Conservation (phyloP, 139 green algal species). For the Yamagishiella unicocca region DNA sequence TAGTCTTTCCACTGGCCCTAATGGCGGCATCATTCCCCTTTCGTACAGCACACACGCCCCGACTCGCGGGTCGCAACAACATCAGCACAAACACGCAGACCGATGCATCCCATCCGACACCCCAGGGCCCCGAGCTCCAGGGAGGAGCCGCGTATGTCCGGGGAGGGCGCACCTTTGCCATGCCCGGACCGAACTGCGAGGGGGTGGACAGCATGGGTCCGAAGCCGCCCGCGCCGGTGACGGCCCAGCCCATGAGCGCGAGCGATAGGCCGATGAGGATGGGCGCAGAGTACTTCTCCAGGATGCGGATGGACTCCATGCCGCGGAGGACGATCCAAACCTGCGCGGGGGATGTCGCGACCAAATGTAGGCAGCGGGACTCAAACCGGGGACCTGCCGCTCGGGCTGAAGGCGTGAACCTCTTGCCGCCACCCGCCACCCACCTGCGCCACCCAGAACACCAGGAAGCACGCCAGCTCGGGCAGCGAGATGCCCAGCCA, state of each 20-base stretch:
- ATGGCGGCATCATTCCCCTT: no score
- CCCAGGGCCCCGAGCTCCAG: no score
- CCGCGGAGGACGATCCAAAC: conserved; percentile 75
- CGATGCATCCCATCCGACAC: no score
- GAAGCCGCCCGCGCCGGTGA: conserved; percentile 69
- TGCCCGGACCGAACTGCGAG: conserved; percentile 74
- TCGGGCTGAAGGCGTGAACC: no score
- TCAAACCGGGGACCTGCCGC: no score
- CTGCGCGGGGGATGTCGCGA: conserved; percentile 37
- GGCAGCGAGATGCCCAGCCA: conserved; percentile 68
- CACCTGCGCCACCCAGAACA: conserved; percentile 77
- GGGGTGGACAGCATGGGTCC: conserved; percentile 83
- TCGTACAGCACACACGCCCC: no score
- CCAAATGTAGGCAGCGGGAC: neutral
- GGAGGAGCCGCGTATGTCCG: no score
- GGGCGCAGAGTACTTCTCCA: conserved; percentile 82
- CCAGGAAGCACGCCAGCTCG: conserved; percentile 76
- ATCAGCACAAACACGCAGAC: no score
- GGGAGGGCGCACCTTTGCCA: conserved; percentile 62
- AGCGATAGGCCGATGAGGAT: conserved; percentile 77
- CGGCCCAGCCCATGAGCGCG: conserved; percentile 81
- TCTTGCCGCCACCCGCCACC: neutral
- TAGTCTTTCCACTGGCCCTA: no score
- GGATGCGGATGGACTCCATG: conserved; percentile 81
- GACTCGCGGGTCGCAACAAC: no score